These are phyloP conservation scores for Eustoma russellianum DNA, from an alignment of 257 asterid genomes.

Conservation along the genomic window DNA sequence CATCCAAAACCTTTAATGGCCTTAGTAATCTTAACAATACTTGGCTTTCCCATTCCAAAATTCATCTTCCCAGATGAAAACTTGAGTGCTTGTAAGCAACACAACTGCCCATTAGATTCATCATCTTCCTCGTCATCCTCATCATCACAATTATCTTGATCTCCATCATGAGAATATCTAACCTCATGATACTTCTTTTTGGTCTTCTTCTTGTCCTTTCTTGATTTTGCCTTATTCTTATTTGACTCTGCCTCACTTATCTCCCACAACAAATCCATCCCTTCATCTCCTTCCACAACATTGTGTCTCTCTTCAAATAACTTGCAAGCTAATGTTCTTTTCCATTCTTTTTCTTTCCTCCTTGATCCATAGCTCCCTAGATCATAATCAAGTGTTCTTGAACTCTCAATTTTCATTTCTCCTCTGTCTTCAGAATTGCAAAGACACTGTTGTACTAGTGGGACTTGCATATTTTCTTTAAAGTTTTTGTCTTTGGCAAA, in stretches of 20 bases:
- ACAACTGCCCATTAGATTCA: conserved; percentile 33
- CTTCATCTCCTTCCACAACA: conserved; percentile 45
- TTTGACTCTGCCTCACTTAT: conserved; percentile 39
- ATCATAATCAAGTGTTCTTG: conserved; percentile 12
- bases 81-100: conserved; percentile 72
- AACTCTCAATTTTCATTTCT: too few species aligned
- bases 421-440: conserved; percentile 15
- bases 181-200: conserved; percentile 5
- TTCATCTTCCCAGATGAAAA: conserved; percentile 78
- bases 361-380: conserved; percentile 50
- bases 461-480: too few species aligned
- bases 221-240: conserved; percentile 13
- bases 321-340: conserved; percentile 72
- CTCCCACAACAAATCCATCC: conserved; percentile 92
- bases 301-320: conserved; percentile 63
- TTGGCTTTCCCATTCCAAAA: conserved; percentile 64
- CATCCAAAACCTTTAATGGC: conserved; percentile 84
- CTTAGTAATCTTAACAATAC: conserved; percentile 60
- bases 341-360: conserved; percentile 77
- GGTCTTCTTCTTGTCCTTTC: conserved; percentile 1
- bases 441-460: neutral
- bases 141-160: too few species aligned
- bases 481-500: too few species aligned
- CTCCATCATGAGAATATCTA: neutral
- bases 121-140: conserved; percentile 16